Evolutionary conservation across 2,329 filamentous ascomycete species (phyloP).

Genomic region (Sphaerostilbella broomeana): DNA sequence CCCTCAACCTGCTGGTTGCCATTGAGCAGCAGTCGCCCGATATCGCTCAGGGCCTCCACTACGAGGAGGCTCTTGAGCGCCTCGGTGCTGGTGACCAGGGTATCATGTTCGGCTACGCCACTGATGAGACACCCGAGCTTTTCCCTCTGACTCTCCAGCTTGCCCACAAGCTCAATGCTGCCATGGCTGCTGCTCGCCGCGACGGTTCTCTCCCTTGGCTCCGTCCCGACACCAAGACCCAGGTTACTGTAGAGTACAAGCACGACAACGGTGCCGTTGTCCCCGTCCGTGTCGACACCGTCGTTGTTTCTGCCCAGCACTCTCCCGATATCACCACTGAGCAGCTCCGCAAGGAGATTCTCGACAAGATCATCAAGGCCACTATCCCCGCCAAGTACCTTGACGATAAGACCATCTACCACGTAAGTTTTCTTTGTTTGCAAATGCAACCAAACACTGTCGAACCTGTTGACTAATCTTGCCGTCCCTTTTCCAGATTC

Average conservation of each 20-base stretch:
- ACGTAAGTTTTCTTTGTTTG: constrained; percentile 53
- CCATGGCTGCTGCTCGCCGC: constrained; percentile 84
- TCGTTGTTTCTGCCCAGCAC: constrained; percentile 96
- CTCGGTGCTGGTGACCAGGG: constrained; percentile 98
- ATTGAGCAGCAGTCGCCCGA: constrained; percentile 99
- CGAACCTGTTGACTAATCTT: constrained; percentile 9
- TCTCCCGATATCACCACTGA: constrained; percentile 81
- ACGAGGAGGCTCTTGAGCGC: constrained; percentile 94
- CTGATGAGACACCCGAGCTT: constrained; percentile 96
- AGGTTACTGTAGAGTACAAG: constrained; percentile 98
- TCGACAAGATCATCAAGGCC: constrained; percentile 94
- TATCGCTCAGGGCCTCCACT: constrained; percentile 98
- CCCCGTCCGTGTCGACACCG: constrained; percentile 87
- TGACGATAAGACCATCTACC: constrained; percentile 90
- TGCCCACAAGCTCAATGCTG: constrained; percentile 93
- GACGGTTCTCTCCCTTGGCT: constrained; percentile 88
- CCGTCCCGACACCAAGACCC: constrained; percentile 98
- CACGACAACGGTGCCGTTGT: constrained; percentile 92
- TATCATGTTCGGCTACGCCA: constrained; percentile 99
- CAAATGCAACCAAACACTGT: no score
- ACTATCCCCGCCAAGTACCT: constrained; percentile 90
- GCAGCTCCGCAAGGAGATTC: constrained; percentile 86
- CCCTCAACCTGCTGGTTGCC: constrained; percentile 94
- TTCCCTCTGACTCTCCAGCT: constrained; percentile 90
- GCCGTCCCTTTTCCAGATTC: constrained; percentile 60